Percentiles rank a stretch among this genome's conserved stretches.
phyloP scores from a whole-genome alignment of 2,329 filamentous ascomycete genomes.

The Pyrenochaeta sp. region DNA sequence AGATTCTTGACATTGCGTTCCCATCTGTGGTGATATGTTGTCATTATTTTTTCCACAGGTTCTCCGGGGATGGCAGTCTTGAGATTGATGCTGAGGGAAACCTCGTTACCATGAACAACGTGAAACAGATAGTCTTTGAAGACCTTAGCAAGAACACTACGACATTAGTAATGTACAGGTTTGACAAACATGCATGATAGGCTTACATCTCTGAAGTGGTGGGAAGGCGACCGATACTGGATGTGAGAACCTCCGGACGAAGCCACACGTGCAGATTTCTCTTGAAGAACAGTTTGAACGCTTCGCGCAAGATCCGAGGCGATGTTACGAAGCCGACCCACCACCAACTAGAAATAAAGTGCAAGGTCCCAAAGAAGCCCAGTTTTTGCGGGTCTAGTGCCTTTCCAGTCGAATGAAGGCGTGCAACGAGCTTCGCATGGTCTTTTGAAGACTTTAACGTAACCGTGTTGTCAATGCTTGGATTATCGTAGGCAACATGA shows the following conservation, averaged over 20 bases:
- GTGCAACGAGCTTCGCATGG: slow-evolving; percentile 68
- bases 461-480: slow-evolving; percentile 66
- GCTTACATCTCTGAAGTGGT: slow-evolving; percentile 58
- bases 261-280: slow-evolving; percentile 70
- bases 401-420: slow-evolving; percentile 63
- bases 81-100: slow-evolving; percentile 63
- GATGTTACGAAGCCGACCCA: slow-evolving; percentile 74
- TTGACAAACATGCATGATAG: not conserved
- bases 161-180: slow-evolving; percentile 13
- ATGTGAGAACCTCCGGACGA: slow-evolving; percentile 67
- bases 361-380: slow-evolving; percentile 52
- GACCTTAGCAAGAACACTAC: slow-evolving; percentile 45
- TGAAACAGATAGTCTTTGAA: slow-evolving; percentile 53
- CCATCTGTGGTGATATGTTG: slow-evolving; percentile 21
- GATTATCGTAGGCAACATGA: slow-evolving; percentile 34
- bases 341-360: slow-evolving; percentile 67
- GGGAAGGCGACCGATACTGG: slow-evolving; percentile 64
- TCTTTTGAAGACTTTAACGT: slow-evolving; percentile 68
- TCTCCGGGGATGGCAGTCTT: slow-evolving; percentile 57
- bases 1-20: slow-evolving; percentile 49
- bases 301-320: slow-evolving; percentile 71
- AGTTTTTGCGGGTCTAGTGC: slow-evolving; percentile 62
- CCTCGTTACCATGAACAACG: slow-evolving; percentile 59
- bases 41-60: slow-evolving; percentile 28
- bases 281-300: slow-evolving; percentile 64